phyloP scores from a whole-genome alignment of 176 grass and related monocot genomes.

The Cenchrus purpureus region DNA sequence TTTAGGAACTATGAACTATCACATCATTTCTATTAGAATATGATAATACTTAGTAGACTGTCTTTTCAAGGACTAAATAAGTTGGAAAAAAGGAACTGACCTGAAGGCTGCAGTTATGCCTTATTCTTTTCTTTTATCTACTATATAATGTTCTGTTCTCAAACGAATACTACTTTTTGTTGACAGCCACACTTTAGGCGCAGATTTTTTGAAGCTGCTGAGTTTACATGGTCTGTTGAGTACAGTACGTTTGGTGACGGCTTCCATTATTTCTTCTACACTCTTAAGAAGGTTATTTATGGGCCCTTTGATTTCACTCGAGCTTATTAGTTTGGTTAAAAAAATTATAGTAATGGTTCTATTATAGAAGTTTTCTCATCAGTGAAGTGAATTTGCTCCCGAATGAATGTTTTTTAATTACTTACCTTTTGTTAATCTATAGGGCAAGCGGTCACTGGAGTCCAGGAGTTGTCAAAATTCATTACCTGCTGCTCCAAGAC shows the following conservation, averaged over 20 bases:
- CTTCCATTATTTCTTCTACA: conserved; percentile 97
- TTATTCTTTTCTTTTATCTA: neutral
- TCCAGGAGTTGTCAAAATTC: conserved; percentile 12
- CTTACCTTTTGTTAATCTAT: conserved; percentile 10
- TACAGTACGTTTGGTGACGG: conserved; percentile 79
- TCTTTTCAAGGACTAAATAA: neutral
- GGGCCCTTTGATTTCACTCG: neutral
- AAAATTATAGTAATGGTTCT: neutral
- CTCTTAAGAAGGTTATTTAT: conserved; percentile 67
- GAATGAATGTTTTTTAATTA: neutral
- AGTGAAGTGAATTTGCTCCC: neutral
- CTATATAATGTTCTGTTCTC: neutral
- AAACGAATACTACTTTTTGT: conserved; percentile 1
- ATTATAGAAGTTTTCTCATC: conserved; percentile 18
- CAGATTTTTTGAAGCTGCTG: conserved; percentile 69
- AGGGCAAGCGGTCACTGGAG: conserved; percentile 62
- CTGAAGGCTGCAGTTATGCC: neutral
- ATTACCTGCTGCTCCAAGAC: conserved; percentile 34
- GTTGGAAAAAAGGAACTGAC: neutral
- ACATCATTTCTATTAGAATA: neutral
- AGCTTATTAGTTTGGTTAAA: neutral
- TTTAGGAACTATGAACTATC: neutral
- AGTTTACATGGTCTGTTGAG: conserved; percentile 85
- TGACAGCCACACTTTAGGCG: conserved; percentile 82
- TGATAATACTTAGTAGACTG: neutral